A percentile compares a stretch with the other conserved stretches of the same genome.
These are phyloP conservation scores for Huiozyma naganishii DNA, from an alignment of 805 yeast genomes.

Conservation along the genomic window DNA sequence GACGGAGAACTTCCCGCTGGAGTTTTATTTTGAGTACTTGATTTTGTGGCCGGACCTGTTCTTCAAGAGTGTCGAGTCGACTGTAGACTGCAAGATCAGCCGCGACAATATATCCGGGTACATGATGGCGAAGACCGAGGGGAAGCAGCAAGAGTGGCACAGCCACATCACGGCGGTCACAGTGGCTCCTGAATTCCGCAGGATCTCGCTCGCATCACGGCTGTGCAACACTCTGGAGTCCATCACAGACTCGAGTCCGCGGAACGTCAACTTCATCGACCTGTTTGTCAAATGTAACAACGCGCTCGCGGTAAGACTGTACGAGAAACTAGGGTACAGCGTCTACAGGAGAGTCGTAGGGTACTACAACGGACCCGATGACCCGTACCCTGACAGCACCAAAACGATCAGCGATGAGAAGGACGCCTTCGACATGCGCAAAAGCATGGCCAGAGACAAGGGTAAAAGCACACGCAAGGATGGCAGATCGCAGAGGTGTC, in stretches of 20 bases:
- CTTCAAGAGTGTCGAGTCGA: slow-evolving; percentile 55
- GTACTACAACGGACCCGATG: slow-evolving; percentile 56
- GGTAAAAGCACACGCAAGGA: slow-evolving; percentile 43
- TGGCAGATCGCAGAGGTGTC: slow-evolving; percentile 49
- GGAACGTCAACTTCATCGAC: slow-evolving; percentile 76
- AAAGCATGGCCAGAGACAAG: slow-evolving; percentile 47
- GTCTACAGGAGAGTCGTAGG: slow-evolving; percentile 82
- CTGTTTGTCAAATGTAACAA: slow-evolving; percentile 86
- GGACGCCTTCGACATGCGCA: slow-evolving; percentile 87
- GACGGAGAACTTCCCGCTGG: slow-evolving; percentile 82
- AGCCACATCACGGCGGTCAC: slow-evolving; percentile 96
- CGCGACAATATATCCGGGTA: slow-evolving; percentile 42
- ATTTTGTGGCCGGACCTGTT: slow-evolving; percentile 81
- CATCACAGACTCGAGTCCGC: slow-evolving; percentile 67
- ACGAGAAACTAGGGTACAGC: slow-evolving; percentile 77
- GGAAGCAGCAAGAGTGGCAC: slow-evolving; percentile 79
- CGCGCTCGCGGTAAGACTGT: slow-evolving; percentile 63
- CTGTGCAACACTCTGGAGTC: slow-evolving; percentile 65
- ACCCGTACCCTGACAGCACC: slow-evolving; percentile 32
- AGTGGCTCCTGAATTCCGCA: slow-evolving; percentile 66
- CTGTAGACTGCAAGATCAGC: slow-evolving; percentile 23
- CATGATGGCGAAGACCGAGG: slow-evolving; percentile 97
- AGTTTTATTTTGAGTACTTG: slow-evolving; percentile 76
- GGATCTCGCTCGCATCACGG: slow-evolving; percentile 77
- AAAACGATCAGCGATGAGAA: slow-evolving; percentile 47